These are phyloP conservation scores for Paraleonurus japonicus DNA, from an alignment of 257 asterid genomes.

Conservation along the genomic window DNA sequence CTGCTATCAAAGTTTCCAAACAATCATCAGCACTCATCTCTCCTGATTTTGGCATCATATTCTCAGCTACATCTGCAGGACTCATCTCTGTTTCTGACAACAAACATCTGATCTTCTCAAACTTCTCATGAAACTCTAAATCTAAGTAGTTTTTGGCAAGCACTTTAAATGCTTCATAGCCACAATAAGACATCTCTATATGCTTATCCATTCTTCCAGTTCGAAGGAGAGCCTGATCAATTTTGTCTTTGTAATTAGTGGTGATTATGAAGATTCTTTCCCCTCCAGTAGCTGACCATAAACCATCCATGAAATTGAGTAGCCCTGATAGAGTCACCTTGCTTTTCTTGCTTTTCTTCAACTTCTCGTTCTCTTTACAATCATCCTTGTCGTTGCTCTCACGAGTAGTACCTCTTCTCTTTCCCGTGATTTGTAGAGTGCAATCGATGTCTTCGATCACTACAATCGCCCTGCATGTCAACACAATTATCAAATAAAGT, in stretches of 20 bases:
- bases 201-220: slow-evolving; percentile 24
- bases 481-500: too few relatives aligned
- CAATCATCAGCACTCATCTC: neutral
- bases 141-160: slow-evolving; percentile 13
- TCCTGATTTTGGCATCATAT: neutral
- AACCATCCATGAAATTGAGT: slow-evolving; percentile 22
- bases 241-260: slow-evolving; percentile 3
- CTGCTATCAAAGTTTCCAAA: neutral
- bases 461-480: too few relatives aligned
- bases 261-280: slow-evolving; percentile 24
- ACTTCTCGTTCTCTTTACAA: neutral
- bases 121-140: neutral
- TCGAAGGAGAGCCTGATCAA: slow-evolving; percentile 5
- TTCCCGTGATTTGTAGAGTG: neutral
- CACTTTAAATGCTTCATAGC: slow-evolving; percentile 18
- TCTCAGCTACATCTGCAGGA: slow-evolving; percentile 22
- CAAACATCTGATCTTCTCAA: neutral
- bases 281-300: slow-evolving; percentile 20
- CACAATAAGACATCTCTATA: slow-evolving; percentile 19
- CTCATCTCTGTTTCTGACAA: neutral
- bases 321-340: slow-evolving; percentile 16
- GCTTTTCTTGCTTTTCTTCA: too few relatives aligned
- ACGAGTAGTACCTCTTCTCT: neutral
- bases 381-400: neutral
- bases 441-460: too few relatives aligned